Percentiles rank a stretch among this genome's conserved stretches.
phyloP scores from a whole-genome alignment of 495 filamentous ascomycete species.

The Neurospora tetraspora region DNA sequence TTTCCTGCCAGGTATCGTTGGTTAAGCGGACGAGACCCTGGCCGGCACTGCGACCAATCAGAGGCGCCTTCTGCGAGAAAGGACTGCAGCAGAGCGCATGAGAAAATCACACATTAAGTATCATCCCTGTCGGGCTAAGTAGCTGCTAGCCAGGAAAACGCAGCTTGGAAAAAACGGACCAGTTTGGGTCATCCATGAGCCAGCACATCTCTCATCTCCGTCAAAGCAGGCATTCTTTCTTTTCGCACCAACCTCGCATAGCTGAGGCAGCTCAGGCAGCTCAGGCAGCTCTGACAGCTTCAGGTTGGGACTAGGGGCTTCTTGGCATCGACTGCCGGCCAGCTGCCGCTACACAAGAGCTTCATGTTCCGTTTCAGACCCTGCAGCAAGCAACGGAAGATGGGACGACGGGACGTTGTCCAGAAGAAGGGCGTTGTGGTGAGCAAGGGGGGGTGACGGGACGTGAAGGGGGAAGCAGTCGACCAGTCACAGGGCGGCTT shows the following conservation, averaged over 20 bases:
- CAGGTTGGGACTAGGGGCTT: neutral
- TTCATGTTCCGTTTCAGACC: neutral
- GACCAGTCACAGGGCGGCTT: neutral
- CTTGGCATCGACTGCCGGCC: neutral
- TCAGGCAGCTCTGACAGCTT: neutral
- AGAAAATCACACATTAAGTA: neutral
- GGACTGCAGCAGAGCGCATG: neutral
- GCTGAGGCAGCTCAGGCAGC: neutral
- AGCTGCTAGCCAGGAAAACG: neutral
- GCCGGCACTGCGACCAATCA: neutral
- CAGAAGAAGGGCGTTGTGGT: constrained; percentile 5
- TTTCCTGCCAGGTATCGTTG: neutral
- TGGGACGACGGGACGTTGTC: constrained; percentile 2
- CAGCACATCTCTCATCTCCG: neutral
- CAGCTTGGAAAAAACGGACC: neutral
- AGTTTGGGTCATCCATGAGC: neutral
- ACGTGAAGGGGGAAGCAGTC: constrained; percentile 7
- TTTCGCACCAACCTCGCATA: neutral
- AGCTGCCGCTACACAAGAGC: neutral
- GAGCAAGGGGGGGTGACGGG: neutral
- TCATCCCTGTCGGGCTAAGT: neutral
- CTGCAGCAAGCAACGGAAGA: neutral
- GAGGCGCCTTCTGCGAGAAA: neutral
- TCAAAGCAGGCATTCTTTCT: neutral
- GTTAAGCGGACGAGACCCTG: neutral